phyloP scores from a whole-genome alignment of 768 basidiomycete genomes.

The Lactifluus volemus region DNA sequence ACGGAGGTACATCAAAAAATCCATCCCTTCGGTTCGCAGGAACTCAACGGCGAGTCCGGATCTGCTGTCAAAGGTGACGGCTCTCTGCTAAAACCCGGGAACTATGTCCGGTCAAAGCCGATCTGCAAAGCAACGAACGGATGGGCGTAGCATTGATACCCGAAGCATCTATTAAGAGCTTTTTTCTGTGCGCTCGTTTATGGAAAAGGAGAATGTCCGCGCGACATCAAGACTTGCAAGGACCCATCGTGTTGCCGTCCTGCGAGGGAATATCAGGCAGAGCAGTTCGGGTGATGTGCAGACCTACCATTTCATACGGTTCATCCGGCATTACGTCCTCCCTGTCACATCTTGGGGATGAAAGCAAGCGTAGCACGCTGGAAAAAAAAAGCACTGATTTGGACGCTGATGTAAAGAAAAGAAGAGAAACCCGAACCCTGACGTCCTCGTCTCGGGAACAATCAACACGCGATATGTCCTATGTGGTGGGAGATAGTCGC shows the following conservation, averaged over 20 bases:
- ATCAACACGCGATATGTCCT: slow-evolving; percentile 37
- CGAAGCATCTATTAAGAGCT: not conserved
- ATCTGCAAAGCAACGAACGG: not conserved
- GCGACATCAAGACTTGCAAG: not conserved
- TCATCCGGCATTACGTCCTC: slow-evolving; percentile 21
- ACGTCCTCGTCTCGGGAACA: slow-evolving; percentile 31
- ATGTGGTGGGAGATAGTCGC: slow-evolving; percentile 35
- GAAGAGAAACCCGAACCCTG: slow-evolving; percentile 30
- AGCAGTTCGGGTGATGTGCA: not conserved
- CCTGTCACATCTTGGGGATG: slow-evolving; percentile 27
- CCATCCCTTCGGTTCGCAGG: slow-evolving; percentile 3
- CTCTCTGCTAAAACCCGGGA: slow-evolving; percentile 3
- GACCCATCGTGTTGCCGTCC: slow-evolving; percentile 9
- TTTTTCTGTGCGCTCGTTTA: not conserved
- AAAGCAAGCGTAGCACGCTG: slow-evolving; percentile 35
- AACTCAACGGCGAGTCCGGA: slow-evolving; percentile 14
- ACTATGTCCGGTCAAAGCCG: slow-evolving; percentile 8
- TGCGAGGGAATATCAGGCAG: not conserved
- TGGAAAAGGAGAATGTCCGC: not conserved
- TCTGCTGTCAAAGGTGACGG: slow-evolving; percentile 6
- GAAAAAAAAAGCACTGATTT: slow-evolving; percentile 8
- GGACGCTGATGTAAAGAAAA: slow-evolving; percentile 8
- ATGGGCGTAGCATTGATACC: not conserved
- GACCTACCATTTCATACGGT: slow-evolving; percentile 25
- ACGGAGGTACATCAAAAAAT: not conserved